Evolutionary conservation across 139 green algal genomes (phyloP).

Genomic region (Chlorella sp.): DNA sequence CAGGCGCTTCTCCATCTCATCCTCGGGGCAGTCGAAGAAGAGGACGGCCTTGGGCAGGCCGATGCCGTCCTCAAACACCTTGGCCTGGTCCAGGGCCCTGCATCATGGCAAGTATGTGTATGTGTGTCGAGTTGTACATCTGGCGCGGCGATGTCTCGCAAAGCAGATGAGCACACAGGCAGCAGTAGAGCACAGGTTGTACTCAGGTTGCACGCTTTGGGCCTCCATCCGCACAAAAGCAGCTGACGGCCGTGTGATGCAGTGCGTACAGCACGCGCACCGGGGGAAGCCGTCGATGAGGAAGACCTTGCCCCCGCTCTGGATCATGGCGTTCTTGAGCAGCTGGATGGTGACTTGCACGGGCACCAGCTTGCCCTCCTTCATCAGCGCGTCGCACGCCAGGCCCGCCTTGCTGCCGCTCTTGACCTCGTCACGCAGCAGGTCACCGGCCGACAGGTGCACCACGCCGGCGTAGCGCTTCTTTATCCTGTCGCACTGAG

Average conservation of each 20-base stretch:
- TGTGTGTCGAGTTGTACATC: no score
- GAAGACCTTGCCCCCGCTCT: conserved; percentile 54
- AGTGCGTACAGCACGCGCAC: no score
- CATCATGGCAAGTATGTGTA: no score
- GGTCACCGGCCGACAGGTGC: conserved; percentile 60
- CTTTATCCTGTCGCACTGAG: conserved; percentile 43
- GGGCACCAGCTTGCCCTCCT: conserved; percentile 78
- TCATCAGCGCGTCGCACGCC: conserved; percentile 71
- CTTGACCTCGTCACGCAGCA: conserved; percentile 69
- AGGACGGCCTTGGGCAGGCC: conserved; percentile 29
- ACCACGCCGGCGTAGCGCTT: conserved; percentile 19
- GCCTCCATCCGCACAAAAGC: no score
- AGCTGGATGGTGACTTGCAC: conserved; percentile 62
- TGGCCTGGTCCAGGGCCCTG: conserved; percentile 72
- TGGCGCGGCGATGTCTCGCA: no score
- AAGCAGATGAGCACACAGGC: no score
- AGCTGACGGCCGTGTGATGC: no score
- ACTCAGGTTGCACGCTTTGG: no score
- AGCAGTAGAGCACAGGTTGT: no score
- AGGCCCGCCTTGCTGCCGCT: conserved; percentile 47
- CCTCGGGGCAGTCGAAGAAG: conserved; percentile 42
- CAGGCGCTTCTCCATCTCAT: conserved; percentile 78
- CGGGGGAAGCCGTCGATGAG: conserved; percentile 90
- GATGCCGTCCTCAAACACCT: conserved; percentile 58
- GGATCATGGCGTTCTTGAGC: conserved; percentile 66